Conservation (phyloP, 1,284 basidiomycete species). For the Porogramme epimiltina region DNA sequence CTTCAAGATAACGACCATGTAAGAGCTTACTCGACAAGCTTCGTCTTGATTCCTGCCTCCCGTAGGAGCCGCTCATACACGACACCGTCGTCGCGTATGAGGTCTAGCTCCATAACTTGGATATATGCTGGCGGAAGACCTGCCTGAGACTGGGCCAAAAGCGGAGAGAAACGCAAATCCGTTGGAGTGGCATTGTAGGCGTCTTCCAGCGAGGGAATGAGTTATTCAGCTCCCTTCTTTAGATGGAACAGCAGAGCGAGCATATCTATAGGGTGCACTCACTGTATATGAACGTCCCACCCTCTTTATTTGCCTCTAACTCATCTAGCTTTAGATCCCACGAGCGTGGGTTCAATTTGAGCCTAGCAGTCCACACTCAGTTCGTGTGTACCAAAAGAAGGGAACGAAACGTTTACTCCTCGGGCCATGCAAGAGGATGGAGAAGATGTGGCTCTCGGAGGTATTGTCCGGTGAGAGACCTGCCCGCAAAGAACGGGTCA, state of each 20-base stretch:
- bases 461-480: slow-evolving; percentile 14
- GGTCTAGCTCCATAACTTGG: slow-evolving; percentile 23
- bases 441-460: slow-evolving; percentile 2
- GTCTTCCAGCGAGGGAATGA: background rate
- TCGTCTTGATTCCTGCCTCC: slow-evolving; percentile 21
- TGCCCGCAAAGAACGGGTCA: slow-evolving; percentile 22
- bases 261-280: background rate
- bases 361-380: background rate
- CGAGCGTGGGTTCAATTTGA: background rate
- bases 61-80: slow-evolving; percentile 24
- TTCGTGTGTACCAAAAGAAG: too few relatives aligned
- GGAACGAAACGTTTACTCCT: background rate
- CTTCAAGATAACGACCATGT: background rate
- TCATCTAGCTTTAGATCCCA: background rate
- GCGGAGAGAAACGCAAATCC: slow-evolving; percentile 17
- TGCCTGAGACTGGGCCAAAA: slow-evolving; percentile 17
- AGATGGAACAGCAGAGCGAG: too few relatives aligned
- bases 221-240: background rate
- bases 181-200: slow-evolving; percentile 6
- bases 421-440: background rate
- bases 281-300: background rate
- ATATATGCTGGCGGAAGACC: slow-evolving; percentile 25
- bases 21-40: slow-evolving; percentile 20
- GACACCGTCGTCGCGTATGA: slow-evolving; percentile 26
- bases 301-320: background rate